Evolutionary conservation across 2,329 filamentous ascomycete species (phyloP).

Genomic region (Colletotrichum liaoningense): DNA sequence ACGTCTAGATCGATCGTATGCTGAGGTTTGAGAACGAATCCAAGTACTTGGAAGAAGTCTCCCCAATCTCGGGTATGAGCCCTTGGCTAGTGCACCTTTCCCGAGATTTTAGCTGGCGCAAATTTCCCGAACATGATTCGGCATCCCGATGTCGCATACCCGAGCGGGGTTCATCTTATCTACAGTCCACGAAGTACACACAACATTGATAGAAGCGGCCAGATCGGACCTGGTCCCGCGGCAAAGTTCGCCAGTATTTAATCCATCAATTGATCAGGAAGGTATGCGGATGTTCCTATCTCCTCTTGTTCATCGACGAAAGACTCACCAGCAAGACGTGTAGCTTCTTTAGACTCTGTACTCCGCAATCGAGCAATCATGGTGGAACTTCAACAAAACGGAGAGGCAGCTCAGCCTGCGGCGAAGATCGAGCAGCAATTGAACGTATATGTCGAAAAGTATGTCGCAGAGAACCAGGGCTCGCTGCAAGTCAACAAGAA

Average conservation of each 20-base stretch:
- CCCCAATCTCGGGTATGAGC: not conserved
- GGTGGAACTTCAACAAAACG: not conserved
- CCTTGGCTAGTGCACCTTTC: not conserved
- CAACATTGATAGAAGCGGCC: not conserved
- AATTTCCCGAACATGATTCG: not conserved
- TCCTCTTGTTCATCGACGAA: not conserved
- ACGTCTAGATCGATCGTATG: not conserved
- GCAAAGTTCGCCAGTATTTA: not conserved
- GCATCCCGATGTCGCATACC: conserved; percentile 23
- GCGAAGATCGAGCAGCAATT: not conserved
- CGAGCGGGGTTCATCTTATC: conserved; percentile 27
- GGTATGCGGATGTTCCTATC: not conserved
- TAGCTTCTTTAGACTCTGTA: not conserved
- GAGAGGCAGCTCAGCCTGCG: not conserved
- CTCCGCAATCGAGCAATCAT: not conserved
- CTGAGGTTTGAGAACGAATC: not conserved
- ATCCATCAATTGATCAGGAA: not conserved
- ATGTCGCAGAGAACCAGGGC: conserved; percentile 45
- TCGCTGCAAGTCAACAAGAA: conserved; percentile 52
- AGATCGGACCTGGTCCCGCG: not conserved
- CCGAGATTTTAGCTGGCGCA: not conserved
- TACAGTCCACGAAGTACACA: not conserved
- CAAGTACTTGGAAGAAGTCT: not conserved
- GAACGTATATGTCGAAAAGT: not conserved
- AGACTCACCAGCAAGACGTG: not conserved